These are phyloP conservation scores for Borealophlyctis nickersoniae DNA, from an alignment of 192 early-diverging fungal genomes.

Conservation along the genomic window DNA sequence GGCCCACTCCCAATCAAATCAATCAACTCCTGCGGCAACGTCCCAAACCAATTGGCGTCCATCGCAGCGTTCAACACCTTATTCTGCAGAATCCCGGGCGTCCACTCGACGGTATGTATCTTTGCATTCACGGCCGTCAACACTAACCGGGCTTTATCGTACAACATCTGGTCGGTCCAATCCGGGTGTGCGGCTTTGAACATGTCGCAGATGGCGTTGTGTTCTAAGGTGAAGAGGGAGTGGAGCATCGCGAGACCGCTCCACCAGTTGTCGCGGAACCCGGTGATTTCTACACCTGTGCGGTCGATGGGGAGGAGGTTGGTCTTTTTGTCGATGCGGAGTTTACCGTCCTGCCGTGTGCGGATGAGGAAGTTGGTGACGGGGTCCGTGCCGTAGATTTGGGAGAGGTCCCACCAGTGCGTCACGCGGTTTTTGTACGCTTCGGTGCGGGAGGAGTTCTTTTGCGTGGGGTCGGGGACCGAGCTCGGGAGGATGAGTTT, in stretches of 20 bases:
- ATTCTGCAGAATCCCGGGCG: conserved; percentile 31
- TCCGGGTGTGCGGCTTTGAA: conserved; percentile 22
- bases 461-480: conserved; percentile 14
- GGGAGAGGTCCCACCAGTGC: conserved; percentile 36
- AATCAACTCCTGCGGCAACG: no score
- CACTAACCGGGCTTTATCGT: conserved; percentile 31
- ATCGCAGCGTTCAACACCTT: conserved; percentile 21
- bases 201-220: conserved; percentile 35
- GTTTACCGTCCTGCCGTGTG: conserved; percentile 23
- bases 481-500: conserved; percentile 11
- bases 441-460: not conserved
- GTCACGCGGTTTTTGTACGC: conserved; percentile 19
- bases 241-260: conserved; percentile 27
- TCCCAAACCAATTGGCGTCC: conserved; percentile 29
- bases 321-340: conserved; percentile 13
- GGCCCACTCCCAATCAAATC: no score
- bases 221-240: conserved; percentile 30
- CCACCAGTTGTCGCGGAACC: conserved; percentile 35
- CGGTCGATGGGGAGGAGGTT: no score
- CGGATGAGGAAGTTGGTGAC: conserved; percentile 12
- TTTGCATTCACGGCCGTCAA: conserved; percentile 30
- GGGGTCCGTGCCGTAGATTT: conserved; percentile 27
- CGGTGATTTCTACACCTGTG: conserved; percentile 32
- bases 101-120: conserved; percentile 43
- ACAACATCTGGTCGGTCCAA: conserved; percentile 33